phyloP scores from a whole-genome alignment of 2,329 filamentous ascomycete species.

The Cryphonectria japonica region DNA sequence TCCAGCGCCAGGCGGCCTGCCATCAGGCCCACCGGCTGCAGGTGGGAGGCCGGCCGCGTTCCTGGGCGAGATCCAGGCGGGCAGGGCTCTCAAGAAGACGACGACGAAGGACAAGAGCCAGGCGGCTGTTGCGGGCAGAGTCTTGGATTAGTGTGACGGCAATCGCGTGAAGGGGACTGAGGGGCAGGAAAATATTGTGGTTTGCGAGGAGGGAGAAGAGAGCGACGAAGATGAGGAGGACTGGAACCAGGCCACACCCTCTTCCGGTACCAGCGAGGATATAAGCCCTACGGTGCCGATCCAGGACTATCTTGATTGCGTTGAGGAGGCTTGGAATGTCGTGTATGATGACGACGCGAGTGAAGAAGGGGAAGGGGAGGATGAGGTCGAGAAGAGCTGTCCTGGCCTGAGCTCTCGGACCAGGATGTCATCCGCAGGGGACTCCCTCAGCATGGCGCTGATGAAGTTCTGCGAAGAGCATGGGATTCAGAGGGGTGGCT shows the following conservation, averaged over 20 bases:
- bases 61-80: conserved; percentile 81
- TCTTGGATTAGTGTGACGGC: conserved; percentile 53
- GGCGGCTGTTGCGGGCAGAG: conserved; percentile 74
- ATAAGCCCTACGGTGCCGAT: not conserved
- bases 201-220: not conserved
- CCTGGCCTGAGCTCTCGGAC: not conserved
- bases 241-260: conserved; percentile 6
- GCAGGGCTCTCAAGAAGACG: conserved; percentile 81
- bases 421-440: not conserved
- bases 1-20: conserved; percentile 19
- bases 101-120: conserved; percentile 84
- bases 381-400: not conserved
- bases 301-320: conserved; percentile 24
- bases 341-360: not conserved
- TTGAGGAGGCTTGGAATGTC: conserved; percentile 17
- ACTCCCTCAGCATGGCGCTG: conserved; percentile 15
- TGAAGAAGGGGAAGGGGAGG: not conserved
- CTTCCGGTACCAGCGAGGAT: not conserved
- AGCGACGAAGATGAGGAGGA: not conserved
- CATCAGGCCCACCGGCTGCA: conserved; percentile 40
- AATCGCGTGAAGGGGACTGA: conserved; percentile 3
- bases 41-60: conserved; percentile 64
- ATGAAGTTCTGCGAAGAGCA: conserved; percentile 21
- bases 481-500: conserved; percentile 14
- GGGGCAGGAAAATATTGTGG: not conserved